Conservation (phyloP, 2,329 filamentous ascomycete genomes). For the Lachnellula willkommii region DNA sequence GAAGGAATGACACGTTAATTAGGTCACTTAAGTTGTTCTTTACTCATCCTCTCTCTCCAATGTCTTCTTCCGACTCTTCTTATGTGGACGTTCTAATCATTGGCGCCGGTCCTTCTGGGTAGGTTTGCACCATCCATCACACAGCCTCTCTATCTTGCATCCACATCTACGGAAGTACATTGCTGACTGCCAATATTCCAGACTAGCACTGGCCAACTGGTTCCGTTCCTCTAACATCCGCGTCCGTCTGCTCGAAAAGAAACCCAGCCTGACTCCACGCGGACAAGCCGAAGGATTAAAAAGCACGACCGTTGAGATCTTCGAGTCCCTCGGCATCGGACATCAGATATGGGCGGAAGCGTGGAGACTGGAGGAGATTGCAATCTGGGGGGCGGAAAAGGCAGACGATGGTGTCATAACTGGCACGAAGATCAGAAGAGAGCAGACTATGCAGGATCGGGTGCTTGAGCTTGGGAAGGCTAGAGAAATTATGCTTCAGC, state of each 20-base stretch:
- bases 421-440: neutral
- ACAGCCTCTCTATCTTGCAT: no score
- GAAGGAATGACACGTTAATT: no score
- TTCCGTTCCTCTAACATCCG: neutral
- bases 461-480: neutral
- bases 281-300: slow-evolving; percentile 1
- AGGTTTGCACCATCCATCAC: no score
- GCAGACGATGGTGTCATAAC: neutral
- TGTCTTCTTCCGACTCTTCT: neutral
- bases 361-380: neutral
- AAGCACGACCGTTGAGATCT: slow-evolving; percentile 1
- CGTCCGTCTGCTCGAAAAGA: neutral
- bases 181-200: neutral
- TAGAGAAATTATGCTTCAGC: slow-evolving; percentile 1
- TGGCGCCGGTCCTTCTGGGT: neutral
- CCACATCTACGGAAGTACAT: no score
- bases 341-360: slow-evolving; percentile 2
- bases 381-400: neutral
- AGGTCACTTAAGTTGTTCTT: neutral
- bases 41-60: neutral
- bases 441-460: neutral
- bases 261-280: neutral
- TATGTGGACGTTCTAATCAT: neutral
- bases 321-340: slow-evolving; percentile 1
- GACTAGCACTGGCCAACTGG: neutral